phyloP scores from a whole-genome alignment of 139 green algal genomes.

The Asterochloris erici region DNA sequence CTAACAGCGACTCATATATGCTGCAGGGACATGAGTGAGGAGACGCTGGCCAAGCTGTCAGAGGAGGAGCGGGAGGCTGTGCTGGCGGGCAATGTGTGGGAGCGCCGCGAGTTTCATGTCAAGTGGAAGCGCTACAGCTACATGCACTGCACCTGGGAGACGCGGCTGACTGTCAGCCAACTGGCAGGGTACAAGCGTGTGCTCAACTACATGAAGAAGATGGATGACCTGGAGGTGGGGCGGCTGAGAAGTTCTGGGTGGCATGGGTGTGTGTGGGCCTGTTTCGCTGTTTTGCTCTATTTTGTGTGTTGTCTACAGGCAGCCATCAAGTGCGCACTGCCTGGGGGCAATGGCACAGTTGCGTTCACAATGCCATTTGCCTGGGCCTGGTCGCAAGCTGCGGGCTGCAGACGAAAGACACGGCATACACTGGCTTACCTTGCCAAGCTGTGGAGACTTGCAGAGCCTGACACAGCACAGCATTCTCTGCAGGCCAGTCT shows the following conservation, averaged over 20 bases:
- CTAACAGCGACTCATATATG: neutral
- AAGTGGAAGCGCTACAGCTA: conserved; percentile 88
- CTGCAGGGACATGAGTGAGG: conserved; percentile 12
- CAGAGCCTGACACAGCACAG: no score
- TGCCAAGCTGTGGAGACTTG: no score
- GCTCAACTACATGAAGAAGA: conserved; percentile 85
- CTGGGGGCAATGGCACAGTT: no score
- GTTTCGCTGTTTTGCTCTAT: no score
- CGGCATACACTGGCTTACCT: no score
- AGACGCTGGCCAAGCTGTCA: conserved; percentile 4
- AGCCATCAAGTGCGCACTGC: no score
- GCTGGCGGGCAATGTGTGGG: conserved; percentile 50
- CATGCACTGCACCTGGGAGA: conserved; percentile 88
- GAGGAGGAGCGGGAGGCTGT: conserved; percentile 24
- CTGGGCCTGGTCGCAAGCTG: no score
- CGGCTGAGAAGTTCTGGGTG: neutral
- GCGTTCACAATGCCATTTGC: no score
- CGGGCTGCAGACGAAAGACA: no score
- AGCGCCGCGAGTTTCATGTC: conserved; percentile 76
- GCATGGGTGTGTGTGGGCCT: no score
- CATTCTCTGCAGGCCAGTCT: no score
- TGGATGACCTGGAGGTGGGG: conserved; percentile 52
- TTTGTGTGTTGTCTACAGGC: no score
- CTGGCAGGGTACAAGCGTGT: conserved; percentile 88
- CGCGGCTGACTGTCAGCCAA: conserved; percentile 45